Evolutionary conservation across 306 rosid species (phyloP), one percentile per base, ranked within the genome.

Genomic region (Betula pendula): DNA sequence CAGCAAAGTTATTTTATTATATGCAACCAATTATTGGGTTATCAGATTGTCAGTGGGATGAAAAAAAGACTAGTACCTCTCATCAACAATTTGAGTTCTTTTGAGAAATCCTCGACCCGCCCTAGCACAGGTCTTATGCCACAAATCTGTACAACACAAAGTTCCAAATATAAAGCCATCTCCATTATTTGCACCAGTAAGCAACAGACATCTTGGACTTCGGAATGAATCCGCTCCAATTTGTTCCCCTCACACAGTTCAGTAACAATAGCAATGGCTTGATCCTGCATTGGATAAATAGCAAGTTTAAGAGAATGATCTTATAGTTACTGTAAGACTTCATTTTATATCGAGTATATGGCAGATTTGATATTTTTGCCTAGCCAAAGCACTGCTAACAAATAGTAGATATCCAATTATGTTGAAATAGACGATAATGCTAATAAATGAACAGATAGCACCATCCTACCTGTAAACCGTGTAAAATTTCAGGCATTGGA

Each of bases 401-500:
- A 75, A 70, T 35, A 29, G 16, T 40, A 76, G 43, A 24, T 68
- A 58, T 44, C 43, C 0, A 17, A 75, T 47, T 55, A 56, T 24
- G 33, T 56, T 19, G 63, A 81, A 38, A 73, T 29, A 62, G 44
- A 40, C 16, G 59, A 50, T 53, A 2, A 52, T 63, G 22, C 51
- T 65, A 79, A 48, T 51, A 79, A 16, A 55, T 40, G 49, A 77
- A 71, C 10, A 33, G 49, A 74, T 58, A 60, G 33, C 15, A 47
- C 16, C 44, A 27, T 8, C 40, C 43, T 84, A 90, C 98, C 96
- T 92, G 97, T 73, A 92, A 82, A 56, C 97, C 98, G 62, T 95
- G 97, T 84, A 92, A 86, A 77, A 95, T 95, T 81, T 92, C 98
- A 71, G 93, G 98, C 97, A 92, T 88, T 7, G 97, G 98, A 74